A percentile compares a stretch with the other conserved stretches of the same genome.
These are phyloP conservation scores for Excoecaria cochinchinensis DNA, from an alignment of 345 rosid species.

Conservation along the genomic window DNA sequence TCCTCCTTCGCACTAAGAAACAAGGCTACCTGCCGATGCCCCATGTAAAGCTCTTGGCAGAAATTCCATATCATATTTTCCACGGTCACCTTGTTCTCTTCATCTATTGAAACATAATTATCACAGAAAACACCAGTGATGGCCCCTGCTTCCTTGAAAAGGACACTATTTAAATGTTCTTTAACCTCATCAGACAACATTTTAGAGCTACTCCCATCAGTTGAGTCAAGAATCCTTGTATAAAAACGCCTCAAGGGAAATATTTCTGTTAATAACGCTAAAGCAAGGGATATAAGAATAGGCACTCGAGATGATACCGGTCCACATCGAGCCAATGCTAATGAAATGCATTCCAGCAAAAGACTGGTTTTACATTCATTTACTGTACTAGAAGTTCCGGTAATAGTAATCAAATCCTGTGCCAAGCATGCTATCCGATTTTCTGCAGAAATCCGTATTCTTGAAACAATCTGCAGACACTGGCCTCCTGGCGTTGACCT, in stretches of 20 bases:
- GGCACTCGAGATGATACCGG: conserved; percentile 48
- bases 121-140: conserved; percentile 73
- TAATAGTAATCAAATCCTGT: conserved; percentile 40
- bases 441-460: conserved; percentile 57
- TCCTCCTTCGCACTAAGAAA: conserved; percentile 58
- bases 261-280: conserved; percentile 62
- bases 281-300: conserved; percentile 57
- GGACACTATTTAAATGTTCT: conserved; percentile 52
- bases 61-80: conserved; percentile 72
- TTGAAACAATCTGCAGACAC: conserved; percentile 40
- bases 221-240: conserved; percentile 37
- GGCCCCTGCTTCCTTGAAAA: conserved; percentile 78
- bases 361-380: conserved; percentile 34
- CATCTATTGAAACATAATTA: conserved; percentile 62
- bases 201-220: conserved; percentile 21
- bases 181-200: conserved; percentile 38
- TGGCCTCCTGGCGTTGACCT: conserved; percentile 39
- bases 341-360: conserved; percentile 56
- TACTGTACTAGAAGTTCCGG: conserved; percentile 19
- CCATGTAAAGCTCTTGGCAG: conserved; percentile 68
- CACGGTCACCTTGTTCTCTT: conserved; percentile 51
- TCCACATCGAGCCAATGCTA: conserved; percentile 79
- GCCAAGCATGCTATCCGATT: conserved; percentile 46
- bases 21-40: conserved; percentile 63
- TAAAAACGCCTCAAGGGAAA: conserved; percentile 62